Evolutionary conservation across 352 stramenopile species (phyloP).

Genomic region (Phytophthora lateralis): DNA sequence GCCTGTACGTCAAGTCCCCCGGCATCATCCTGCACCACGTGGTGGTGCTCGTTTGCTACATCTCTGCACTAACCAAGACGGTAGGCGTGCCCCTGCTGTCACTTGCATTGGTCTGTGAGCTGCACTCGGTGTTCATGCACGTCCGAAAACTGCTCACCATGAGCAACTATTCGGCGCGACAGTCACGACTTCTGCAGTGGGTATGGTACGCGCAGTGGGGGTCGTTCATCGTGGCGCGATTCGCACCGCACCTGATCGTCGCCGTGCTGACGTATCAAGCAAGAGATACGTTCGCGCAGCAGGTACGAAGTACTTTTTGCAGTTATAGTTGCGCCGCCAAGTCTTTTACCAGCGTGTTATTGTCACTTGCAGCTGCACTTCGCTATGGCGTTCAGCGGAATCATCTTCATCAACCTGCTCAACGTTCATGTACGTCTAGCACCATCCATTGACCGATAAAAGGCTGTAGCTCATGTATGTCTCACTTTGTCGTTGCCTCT

Average conservation of each 20-base stretch:
- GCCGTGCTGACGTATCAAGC: constrained; percentile 54
- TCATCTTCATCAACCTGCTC: constrained; percentile 75
- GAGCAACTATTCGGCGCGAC: constrained; percentile 46
- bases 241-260: constrained; percentile 52
- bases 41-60: constrained; percentile 83
- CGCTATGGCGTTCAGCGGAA: constrained; percentile 74
- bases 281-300: constrained; percentile 42
- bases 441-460: neutral
- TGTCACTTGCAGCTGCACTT: constrained; percentile 51
- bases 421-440: constrained; percentile 52
- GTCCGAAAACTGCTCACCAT: constrained; percentile 76
- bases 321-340: neutral
- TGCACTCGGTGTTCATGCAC: constrained; percentile 85
- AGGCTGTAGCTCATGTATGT: constrained; percentile 1
- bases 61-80: constrained; percentile 73
- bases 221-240: constrained; percentile 49
- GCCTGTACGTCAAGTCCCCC: constrained; percentile 72
- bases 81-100: constrained; percentile 76
- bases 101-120: constrained; percentile 71
- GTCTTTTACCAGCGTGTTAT: neutral
- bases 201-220: constrained; percentile 70
- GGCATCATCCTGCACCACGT: constrained; percentile 78
- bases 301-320: constrained; percentile 36
- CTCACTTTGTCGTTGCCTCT: neutral
- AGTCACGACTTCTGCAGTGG: constrained; percentile 36